Conservation (phyloP, 768 basidiomycete genomes). For the Psilocybe tampanensis region DNA sequence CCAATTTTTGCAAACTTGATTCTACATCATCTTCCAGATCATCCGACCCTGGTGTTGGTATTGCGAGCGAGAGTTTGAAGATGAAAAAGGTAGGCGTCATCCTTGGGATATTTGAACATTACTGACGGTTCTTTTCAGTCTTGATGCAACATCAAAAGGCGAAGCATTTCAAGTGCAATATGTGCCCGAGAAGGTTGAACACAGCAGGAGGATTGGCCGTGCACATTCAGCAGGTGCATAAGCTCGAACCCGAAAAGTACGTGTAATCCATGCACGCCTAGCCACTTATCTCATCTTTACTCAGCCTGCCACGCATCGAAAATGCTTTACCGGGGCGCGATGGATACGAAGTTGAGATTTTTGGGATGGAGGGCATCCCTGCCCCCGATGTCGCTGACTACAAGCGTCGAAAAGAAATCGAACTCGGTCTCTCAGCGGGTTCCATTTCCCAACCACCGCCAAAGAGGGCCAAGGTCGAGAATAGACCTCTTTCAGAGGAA, state of each 20-base stretch:
- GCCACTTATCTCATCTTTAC: background rate
- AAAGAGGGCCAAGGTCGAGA: constrained; percentile 82
- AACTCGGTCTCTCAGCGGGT: constrained; percentile 83
- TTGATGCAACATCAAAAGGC: constrained; percentile 99
- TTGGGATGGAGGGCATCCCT: constrained; percentile 99
- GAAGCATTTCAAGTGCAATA: constrained; percentile 97
- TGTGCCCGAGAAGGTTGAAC: constrained; percentile 94
- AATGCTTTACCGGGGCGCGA: constrained; percentile 96
- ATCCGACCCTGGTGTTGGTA: constrained; percentile 99
- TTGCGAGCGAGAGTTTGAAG: constrained; percentile 98
- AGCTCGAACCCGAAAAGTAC: constrained; percentile 94
- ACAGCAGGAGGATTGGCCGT: constrained; percentile 98
- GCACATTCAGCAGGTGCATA: constrained; percentile 98
- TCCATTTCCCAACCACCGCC: constrained; percentile 80
- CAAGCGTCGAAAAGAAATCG: constrained; percentile 93
- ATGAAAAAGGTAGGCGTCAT: constrained; percentile 84
- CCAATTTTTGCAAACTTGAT: background rate
- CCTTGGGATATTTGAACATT: background rate
- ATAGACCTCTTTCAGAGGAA: constrained; percentile 75
- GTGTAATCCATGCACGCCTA: constrained; percentile 22
- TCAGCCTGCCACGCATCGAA: constrained; percentile 84
- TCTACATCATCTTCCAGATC: constrained; percentile 47
- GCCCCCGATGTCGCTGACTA: constrained; percentile 94
- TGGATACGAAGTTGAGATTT: constrained; percentile 98
- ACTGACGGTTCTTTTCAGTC: constrained; percentile 48